Evolutionary conservation across 2,329 filamentous ascomycete species (phyloP).

Genomic region (Rutstroemia sp.): DNA sequence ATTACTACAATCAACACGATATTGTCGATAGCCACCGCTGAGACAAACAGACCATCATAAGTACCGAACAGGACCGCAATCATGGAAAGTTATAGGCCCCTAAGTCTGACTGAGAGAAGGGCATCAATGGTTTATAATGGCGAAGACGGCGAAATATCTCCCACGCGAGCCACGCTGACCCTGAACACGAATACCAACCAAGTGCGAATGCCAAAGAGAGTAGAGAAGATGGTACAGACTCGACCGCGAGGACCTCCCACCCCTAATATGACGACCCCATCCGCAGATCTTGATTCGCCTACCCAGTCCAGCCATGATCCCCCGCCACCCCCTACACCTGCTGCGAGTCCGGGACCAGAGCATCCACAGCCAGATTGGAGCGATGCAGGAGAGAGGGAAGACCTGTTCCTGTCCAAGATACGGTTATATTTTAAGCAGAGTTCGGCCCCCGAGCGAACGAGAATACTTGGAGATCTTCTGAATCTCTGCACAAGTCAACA

Average conservation of each 20-base stretch:
- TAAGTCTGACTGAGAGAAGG: constrained; percentile 55
- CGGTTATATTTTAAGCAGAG: constrained; percentile 74
- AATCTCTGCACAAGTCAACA: constrained; percentile 94
- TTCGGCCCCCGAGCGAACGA: constrained; percentile 67
- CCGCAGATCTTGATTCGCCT: constrained; percentile 49
- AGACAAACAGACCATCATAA: no score
- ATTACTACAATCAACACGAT: background rate
- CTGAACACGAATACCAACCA: constrained; percentile 40
- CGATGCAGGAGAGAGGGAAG: constrained; percentile 70
- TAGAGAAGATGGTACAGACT: constrained; percentile 48
- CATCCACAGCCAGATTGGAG: constrained; percentile 65
- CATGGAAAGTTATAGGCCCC: constrained; percentile 36
- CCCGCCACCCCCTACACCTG: constrained; percentile 57
- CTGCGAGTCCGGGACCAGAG: constrained; percentile 56
- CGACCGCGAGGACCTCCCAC: constrained; percentile 54
- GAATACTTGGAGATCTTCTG: constrained; percentile 78
- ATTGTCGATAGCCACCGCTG: no score
- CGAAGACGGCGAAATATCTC: constrained; percentile 39
- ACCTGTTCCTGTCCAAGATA: constrained; percentile 73
- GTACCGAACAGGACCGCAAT: background rate
- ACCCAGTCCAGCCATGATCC: constrained; percentile 35
- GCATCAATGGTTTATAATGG: constrained; percentile 44
- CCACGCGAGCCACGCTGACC: constrained; percentile 34
- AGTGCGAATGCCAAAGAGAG: constrained; percentile 31
- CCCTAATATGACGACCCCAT: constrained; percentile 59